phyloP scores from a whole-genome alignment of 345 rosid genomes.

The Eucalyptus erythrocorys region DNA sequence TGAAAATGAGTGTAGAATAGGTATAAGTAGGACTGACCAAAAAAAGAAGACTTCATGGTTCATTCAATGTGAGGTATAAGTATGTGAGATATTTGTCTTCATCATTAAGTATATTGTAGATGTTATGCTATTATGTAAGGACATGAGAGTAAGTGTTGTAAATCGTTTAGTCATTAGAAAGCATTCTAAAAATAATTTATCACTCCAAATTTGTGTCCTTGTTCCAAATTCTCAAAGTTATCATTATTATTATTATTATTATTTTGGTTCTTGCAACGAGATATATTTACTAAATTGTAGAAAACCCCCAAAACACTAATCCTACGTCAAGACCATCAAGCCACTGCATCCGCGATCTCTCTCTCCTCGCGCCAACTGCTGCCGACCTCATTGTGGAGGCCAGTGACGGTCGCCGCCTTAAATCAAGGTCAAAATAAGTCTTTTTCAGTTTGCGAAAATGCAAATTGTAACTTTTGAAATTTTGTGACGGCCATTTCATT shows the following conservation, averaged over 20 bases:
- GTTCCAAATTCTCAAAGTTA: not conserved
- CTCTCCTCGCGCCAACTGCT: not conserved
- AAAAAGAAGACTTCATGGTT: too few species aligned
- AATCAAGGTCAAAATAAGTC: not conserved
- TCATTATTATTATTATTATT: too few species aligned
- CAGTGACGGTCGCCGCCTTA: not conserved
- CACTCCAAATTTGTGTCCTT: too few species aligned
- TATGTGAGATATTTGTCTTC: too few species aligned
- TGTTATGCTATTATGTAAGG: too few species aligned
- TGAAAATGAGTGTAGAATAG: too few species aligned
- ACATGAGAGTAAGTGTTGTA: too few species aligned
- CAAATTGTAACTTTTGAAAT: not conserved
- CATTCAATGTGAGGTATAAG: too few species aligned
- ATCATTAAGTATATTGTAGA: fast-evolving
- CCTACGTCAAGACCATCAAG: not conserved
- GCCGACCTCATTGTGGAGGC: too few species aligned
- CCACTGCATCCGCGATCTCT: not conserved
- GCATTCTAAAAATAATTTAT: too few species aligned
- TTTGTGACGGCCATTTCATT: not conserved
- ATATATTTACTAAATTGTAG: not conserved
- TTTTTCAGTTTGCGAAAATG: not conserved
- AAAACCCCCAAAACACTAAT: not conserved
- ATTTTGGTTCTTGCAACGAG: not conserved
- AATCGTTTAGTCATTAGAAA: too few species aligned
- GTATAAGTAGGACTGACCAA: too few species aligned